Base-by-base conservation (phyloP, 2,329 filamentous ascomycete genomes). In the Diaporthe sp. region DNA sequence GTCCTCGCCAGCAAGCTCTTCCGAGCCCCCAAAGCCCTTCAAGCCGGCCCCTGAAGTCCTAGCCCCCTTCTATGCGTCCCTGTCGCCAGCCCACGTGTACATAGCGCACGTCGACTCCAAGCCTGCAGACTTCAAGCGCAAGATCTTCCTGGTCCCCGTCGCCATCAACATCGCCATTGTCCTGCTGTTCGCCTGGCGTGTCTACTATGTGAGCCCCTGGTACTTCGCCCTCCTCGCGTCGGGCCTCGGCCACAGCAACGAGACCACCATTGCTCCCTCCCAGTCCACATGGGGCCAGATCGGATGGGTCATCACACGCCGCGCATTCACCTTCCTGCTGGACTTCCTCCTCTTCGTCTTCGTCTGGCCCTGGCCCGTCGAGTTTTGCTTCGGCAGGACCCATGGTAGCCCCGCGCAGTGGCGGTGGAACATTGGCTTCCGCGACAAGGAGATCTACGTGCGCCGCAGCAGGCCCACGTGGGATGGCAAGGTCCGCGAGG, bases 41-140 rank as follows among this genome's bases (percentile, higher is more conserved):
- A 89, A 89, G 78, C 87, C 87, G 75, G 91, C 91, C 0, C 90
- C 94, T 0, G 82, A 89, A 66, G 86, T 88, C 42, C 89, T 97
- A 71, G 79, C 87, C 68, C 89, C 92, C 15, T 92, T 97, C 81
- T 88, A 94, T 80, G 85, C 89, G 47, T 89, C 87, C 57, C 91
- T 98, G 75, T 89, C 91, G 74, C 87, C 89, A 73, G 85, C 89
- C 73, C 91, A 94, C 82, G 89, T 97, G 81, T 98, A 98, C 88
- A 90, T 98, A 80, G 89, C 93, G 40, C 95, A 98, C 86, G 87
- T 97, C 83, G 96, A 98, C 87, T 85, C 84, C 75, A 92, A 93
- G 76, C 91, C 92, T 0, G 83, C 85, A 28, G 87, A 88, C 38
- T 91, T 96, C 84, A 98, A 98, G 85, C 90, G 90, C 82, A 93